Percentiles rank a stretch among this genome's conserved stretches.
phyloP scores from a whole-genome alignment of 257 asterid genomes.

The Misopates orontium region DNA sequence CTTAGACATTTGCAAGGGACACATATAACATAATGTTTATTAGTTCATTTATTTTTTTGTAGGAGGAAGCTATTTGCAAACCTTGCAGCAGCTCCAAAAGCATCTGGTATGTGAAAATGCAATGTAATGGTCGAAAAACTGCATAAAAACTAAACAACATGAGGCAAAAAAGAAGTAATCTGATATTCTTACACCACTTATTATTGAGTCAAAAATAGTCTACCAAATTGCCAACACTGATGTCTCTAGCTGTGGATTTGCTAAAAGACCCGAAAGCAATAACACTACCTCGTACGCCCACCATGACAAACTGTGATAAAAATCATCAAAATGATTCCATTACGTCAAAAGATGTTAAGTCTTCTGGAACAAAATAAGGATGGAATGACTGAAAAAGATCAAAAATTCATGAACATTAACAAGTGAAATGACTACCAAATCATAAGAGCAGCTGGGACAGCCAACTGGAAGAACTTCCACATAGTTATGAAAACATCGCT shows the following conservation, averaged over 20 bases:
- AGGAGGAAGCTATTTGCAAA: slow-evolving; percentile 8
- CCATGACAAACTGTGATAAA: slow-evolving; percentile 28
- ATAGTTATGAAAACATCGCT: slow-evolving; percentile 30
- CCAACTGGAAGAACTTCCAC: slow-evolving; percentile 35
- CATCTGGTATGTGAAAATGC: slow-evolving; percentile 52
- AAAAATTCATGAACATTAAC: background rate
- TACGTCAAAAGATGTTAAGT: background rate
- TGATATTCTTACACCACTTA: background rate
- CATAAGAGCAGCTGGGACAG: slow-evolving; percentile 48
- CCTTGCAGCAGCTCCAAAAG: slow-evolving; percentile 66
- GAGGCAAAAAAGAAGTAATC: background rate
- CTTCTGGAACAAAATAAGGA: background rate
- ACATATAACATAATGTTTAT: background rate
- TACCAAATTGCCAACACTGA: slow-evolving; percentile 31
- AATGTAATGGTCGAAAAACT: slow-evolving; percentile 47
- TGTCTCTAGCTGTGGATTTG: slow-evolving; percentile 33
- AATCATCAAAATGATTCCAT: background rate
- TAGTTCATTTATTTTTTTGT: background rate
- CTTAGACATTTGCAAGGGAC: background rate
- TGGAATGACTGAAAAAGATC: background rate
- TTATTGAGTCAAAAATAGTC: background rate
- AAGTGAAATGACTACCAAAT: slow-evolving; percentile 36
- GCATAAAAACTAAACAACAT: slow-evolving; percentile 1
- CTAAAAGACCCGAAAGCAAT: slow-evolving; percentile 25
- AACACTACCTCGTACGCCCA: slow-evolving; percentile 32